Conservation (phyloP, 75 land plant species). For the Gnetum montanum region DNA sequence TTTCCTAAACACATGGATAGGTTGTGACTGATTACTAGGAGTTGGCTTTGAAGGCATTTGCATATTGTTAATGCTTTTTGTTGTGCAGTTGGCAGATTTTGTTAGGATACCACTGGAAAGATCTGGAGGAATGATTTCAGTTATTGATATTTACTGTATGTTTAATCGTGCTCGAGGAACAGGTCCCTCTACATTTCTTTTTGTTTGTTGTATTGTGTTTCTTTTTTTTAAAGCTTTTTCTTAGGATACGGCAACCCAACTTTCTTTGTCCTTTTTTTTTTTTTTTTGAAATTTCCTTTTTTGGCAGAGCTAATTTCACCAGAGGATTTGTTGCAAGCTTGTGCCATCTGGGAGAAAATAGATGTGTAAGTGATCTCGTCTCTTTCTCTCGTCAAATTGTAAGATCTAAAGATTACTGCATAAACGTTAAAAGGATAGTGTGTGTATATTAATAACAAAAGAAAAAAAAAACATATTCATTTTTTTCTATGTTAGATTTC, state of each 20-base stretch:
- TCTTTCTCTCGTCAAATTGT: not conserved
- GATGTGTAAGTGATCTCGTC: constrained; percentile 60
- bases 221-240: not conserved
- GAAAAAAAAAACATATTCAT: not conserved
- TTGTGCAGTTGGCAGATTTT: constrained; percentile 87
- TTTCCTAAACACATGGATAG: too few species aligned
- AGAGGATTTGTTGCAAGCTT: constrained; percentile 93
- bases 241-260: not conserved
- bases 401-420: constrained; percentile 8
- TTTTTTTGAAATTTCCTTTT: constrained; percentile 1
- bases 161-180: constrained; percentile 97
- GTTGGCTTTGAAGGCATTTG: too few species aligned
- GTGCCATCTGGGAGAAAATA: constrained; percentile 86
- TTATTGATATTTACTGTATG: constrained; percentile 85
- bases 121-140: constrained; percentile 87
- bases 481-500: not conserved
- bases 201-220: not conserved
- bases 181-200: constrained; percentile 50
- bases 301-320: constrained; percentile 89
- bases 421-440: too few species aligned
- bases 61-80: not conserved
- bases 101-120: constrained; percentile 71
- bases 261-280: not conserved
- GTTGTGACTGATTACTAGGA: too few species aligned
- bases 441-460: not conserved